Base-by-base conservation (phyloP, 73 alveolate species). In the Breviolum minutum region DNA sequence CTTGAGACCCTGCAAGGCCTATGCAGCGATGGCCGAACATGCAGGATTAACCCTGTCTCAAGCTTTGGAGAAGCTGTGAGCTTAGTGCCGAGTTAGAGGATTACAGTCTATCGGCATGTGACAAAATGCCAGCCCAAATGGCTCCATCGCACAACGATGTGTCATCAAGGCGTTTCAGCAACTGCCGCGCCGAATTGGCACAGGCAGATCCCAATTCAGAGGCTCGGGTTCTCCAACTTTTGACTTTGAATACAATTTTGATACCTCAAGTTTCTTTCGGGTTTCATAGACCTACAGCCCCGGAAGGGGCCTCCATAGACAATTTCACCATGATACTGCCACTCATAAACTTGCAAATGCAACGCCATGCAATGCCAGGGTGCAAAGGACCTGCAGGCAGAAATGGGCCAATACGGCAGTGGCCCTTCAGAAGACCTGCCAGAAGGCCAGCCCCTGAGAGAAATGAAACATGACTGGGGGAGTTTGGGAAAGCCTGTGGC, bases 21-120 rank as follows among this genome's bases (percentile, higher is more conserved):
- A 92, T n/a, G 73, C 85, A 22, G 86, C 98, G 16, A 92, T 92
- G 98, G 98, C 98, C 9, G 98, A 92, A 48, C 98, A 92, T 61
- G 98, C 98, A 4, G 98, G 98, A 54, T 22, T 92, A 10, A 61
- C 90, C 8, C 68, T 92, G 98, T 80, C 98, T 7, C 98, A 92
- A 92, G 98, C 98, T 70, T 48, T 92, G 63, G 98, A 92, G 82
- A 92, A 92, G 98, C 98, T 30, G 30, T 20, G 68, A 26, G 32
- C 97, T 54, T 8, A 54, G 10, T 17, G 26, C 30, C 48, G 63
- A 79, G n/a, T n/a, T 22, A 9, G 7, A 26, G 63, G 14, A 12
- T 30, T 63, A 60, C 91, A 82, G 73, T 12, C 6, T 48, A 30
- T 32, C 17, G 69, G 69, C 20, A 16, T 40, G 73, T 24, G 40